Percentiles rank a stretch among this genome's conserved stretches.
These are phyloP conservation scores for Corylus americana DNA, from an alignment of 306 rosid genomes.

Conservation along the genomic window DNA sequence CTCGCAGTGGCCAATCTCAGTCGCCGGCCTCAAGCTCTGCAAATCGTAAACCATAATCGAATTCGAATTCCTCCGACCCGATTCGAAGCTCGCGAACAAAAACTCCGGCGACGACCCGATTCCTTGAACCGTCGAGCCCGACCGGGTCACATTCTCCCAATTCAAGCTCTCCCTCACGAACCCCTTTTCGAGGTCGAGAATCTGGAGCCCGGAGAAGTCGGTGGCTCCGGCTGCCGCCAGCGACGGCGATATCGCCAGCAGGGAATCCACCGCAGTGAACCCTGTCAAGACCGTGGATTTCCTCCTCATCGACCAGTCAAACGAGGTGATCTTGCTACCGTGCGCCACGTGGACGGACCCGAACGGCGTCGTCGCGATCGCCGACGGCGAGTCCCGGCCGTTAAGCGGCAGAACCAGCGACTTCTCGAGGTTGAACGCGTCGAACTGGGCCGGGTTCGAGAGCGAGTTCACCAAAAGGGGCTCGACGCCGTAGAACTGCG, in stretches of 20 bases:
- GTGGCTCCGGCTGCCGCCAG: conserved; percentile 88
- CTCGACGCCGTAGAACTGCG: conserved; percentile 81
- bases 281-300: conserved; percentile 78
- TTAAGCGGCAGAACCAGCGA: conserved; percentile 55
- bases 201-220: conserved; percentile 84
- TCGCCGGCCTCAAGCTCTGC: conserved; percentile 39
- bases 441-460: conserved; percentile 79
- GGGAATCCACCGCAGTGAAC: conserved; percentile 83
- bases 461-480: conserved; percentile 54
- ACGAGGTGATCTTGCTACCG: conserved; percentile 88
- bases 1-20: conserved; percentile 69
- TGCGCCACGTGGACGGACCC: conserved; percentile 85
- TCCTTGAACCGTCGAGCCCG: conserved; percentile 88
- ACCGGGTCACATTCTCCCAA: conserved; percentile 87
- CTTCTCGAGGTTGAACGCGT: conserved; percentile 79
- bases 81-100: conserved; percentile 81
- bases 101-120: conserved; percentile 63
- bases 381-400: conserved; percentile 78
- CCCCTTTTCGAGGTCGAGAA: conserved; percentile 63
- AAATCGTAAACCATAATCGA: conserved; percentile 74
- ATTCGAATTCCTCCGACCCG: conserved; percentile 79
- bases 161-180: conserved; percentile 46
- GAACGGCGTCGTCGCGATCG: conserved; percentile 60
- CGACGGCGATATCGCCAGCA: conserved; percentile 63
- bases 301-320: conserved; percentile 84